A percentile compares a stretch with the other conserved stretches of the same genome.
These are phyloP conservation scores for Cruciata laevipes DNA, from an alignment of 257 asterid species.

Conservation along the genomic window DNA sequence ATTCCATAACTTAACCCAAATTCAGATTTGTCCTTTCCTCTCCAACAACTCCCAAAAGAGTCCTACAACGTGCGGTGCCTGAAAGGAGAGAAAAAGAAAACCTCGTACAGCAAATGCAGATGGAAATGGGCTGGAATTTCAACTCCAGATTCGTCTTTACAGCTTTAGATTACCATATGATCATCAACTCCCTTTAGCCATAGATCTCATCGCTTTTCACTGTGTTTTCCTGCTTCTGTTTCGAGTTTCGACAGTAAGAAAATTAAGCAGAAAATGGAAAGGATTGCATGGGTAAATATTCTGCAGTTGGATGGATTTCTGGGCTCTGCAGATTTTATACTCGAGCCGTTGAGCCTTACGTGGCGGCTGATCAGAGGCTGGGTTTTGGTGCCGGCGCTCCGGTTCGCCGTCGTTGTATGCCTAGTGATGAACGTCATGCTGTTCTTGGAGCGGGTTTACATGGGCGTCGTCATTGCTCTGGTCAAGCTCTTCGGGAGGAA, in stretches of 20 bases:
- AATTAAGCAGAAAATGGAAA: neutral
- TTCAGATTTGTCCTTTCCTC: neutral
- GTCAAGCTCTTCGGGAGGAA: slow-evolving; percentile 20
- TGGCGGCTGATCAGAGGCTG: neutral
- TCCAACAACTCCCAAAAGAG: neutral
- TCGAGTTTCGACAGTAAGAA: neutral
- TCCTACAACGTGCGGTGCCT: neutral
- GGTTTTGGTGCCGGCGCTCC: slow-evolving; percentile 23
- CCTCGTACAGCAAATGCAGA: neutral
- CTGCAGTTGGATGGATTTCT: neutral
- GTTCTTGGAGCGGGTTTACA: slow-evolving; percentile 27
- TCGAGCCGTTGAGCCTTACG: neutral
- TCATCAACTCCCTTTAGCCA: neutral
- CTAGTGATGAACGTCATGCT: slow-evolving; percentile 26
- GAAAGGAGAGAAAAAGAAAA: neutral
- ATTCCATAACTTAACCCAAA: neutral
- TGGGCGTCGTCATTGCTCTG: slow-evolving; percentile 26
- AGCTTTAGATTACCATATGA: neutral
- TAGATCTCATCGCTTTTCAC: neutral
- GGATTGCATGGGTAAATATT: neutral
- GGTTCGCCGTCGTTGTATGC: slow-evolving; percentile 18
- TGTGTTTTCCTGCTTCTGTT: neutral
- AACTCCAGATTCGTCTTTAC: neutral
- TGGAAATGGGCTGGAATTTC: neutral
- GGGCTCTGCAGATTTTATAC: neutral